Evolutionary conservation across 768 basidiomycete genomes (phyloP), one percentile per base, ranked within the genome.

Genomic region (Psilocybe tampanensis): DNA sequence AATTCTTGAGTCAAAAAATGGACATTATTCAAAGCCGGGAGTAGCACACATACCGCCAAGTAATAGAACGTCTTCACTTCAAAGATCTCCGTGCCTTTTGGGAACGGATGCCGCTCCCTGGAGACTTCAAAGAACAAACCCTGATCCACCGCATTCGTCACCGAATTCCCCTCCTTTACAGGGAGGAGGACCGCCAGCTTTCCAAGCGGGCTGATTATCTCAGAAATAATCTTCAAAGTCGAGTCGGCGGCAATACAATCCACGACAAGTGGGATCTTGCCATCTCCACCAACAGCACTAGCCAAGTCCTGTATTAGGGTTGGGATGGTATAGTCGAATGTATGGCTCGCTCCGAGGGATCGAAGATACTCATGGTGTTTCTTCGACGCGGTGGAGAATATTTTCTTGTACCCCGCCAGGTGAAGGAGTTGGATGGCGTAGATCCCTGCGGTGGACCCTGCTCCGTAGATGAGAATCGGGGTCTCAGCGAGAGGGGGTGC

Each of bases 391-490:
- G 75, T 79, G 21, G 73, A 74, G 50, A 81, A 66, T 41, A 81
- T 66, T 26, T 71, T 75, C 26, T 64, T 76, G 67, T 79, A 81
- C 1, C 77, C 75, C 3, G 77, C 75, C 7, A 75, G 60, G n/a
- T 66, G 62, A 22, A 80, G 72, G n/a, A 80, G 67, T 56, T 73
- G 72, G 33, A 76, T 53, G 36, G 70, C 62, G 48, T 76, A 79
- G 44, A 73, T 66, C 0, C 76, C 80, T 6, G 73, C 59, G 15
- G 72, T 74, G 11, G 79, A 66, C 3, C 79, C 77, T 12, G 73
- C 78, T 24, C 80, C 80, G 55, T 80, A 80, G 19, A 81, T 63
- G 1, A 81, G 69, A 49, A 82, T 76, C 1, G 79, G 74, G 1
- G 60, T 62, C 18, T 66, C 55, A 2, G 70, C 66, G 19, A 66